Conservation (phyloP, 148 eudicot genomes). For the Rhododendron mucronatum region DNA sequence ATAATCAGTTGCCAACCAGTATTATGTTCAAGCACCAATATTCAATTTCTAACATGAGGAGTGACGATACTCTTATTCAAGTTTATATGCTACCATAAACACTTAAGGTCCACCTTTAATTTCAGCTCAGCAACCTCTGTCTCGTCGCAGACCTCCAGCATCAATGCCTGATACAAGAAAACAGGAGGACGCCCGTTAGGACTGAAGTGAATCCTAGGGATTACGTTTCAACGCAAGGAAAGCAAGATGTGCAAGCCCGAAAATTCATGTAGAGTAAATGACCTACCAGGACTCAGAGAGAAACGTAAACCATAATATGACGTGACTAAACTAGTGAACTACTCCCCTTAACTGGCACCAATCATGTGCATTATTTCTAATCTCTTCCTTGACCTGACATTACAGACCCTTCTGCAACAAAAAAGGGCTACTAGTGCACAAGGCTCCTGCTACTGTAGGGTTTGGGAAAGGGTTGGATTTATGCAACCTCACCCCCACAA, state of each 20-base stretch:
- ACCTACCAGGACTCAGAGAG: not conserved
- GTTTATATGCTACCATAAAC: not conserved
- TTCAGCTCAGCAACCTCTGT: slow-evolving; percentile 84
- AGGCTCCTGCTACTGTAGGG: not conserved
- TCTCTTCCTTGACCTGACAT: not conserved
- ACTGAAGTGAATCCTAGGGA: not conserved
- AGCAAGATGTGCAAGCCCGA: not conserved
- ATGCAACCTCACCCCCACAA: not conserved
- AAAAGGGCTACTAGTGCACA: not conserved
- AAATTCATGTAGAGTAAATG: not conserved
- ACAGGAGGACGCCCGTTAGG: not conserved
- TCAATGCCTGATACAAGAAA: slow-evolving; percentile 47
- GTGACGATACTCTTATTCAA: not conserved
- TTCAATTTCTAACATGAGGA: not conserved
- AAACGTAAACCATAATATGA: not conserved
- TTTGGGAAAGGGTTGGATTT: not conserved
- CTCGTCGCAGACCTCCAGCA: slow-evolving; percentile 75
- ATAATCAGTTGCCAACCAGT: not conserved
- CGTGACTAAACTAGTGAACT: not conserved
- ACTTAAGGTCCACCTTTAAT: slow-evolving; percentile 50
- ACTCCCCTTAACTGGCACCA: not conserved
- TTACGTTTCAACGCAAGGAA: not conserved
- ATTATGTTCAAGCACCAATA: not conserved
- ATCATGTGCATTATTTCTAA: not conserved
- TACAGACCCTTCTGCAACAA: not conserved